Conservation (phyloP, 1,284 basidiomycete species). For the Caloboletus firmus region DNA sequence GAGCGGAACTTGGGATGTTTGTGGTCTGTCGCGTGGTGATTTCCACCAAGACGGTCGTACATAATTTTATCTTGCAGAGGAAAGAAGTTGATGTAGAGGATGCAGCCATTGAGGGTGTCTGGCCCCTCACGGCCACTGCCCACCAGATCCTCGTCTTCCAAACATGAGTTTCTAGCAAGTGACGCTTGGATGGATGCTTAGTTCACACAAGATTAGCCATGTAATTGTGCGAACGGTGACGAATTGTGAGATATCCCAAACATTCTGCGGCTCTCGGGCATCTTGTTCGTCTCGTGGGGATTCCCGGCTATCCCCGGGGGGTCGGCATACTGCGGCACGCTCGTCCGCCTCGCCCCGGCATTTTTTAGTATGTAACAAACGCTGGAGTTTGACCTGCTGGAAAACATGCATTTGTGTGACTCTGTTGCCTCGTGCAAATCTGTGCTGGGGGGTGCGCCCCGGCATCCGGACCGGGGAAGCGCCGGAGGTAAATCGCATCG, state of each 20-base stretch:
- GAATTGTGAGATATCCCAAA: not conserved
- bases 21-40: slow-evolving; percentile 23
- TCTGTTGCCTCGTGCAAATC: slow-evolving; percentile 10
- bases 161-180: slow-evolving; percentile 4
- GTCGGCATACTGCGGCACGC: slow-evolving; percentile 3
- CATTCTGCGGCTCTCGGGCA: not conserved
- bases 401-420: slow-evolving; percentile 11
- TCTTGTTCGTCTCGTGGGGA: no score
- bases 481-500: slow-evolving; percentile 7
- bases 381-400: slow-evolving; percentile 6
- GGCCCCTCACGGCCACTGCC: slow-evolving; percentile 29
- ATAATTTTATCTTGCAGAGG: slow-evolving; percentile 32
- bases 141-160: slow-evolving; percentile 35
- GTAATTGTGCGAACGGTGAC: not conserved
- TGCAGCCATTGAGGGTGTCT: slow-evolving; percentile 27
- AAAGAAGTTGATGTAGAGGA: slow-evolving; percentile 34
- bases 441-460: not conserved
- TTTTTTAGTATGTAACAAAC: no score
- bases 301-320: not conserved
- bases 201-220: not conserved
- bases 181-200: not conserved
- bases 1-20: slow-evolving; percentile 29
- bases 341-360: not conserved
- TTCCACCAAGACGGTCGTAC: slow-evolving; percentile 22
- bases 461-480: slow-evolving; percentile 2